phyloP scores from a whole-genome alignment of 1,284 basidiomycete species.

The Ganoderma lingzhi region DNA sequence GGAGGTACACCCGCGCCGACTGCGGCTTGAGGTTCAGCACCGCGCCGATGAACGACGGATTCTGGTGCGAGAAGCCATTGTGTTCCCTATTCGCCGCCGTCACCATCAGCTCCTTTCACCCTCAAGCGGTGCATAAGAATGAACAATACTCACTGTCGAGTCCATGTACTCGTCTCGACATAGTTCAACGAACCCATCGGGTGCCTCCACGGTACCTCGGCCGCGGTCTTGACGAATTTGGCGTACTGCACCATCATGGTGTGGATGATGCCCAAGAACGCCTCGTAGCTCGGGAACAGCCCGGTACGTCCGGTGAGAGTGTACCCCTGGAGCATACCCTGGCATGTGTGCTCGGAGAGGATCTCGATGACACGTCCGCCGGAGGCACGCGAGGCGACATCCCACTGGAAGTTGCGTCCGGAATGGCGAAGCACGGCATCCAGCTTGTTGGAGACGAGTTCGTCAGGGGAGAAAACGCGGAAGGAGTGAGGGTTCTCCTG shows the following conservation, averaged over 20 bases:
- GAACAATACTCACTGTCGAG: slow-evolving; percentile 61
- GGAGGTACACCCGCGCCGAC: slow-evolving; percentile 85
- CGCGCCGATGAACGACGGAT: slow-evolving; percentile 86
- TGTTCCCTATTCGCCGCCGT: slow-evolving; percentile 53
- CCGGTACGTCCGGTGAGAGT: slow-evolving; percentile 84
- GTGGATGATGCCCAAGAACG: slow-evolving; percentile 81
- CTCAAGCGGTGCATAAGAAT: slow-evolving; percentile 6
- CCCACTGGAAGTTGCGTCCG: slow-evolving; percentile 86
- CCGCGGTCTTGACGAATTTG: slow-evolving; percentile 86
- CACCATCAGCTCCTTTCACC: background rate
- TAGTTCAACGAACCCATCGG: slow-evolving; percentile 84
- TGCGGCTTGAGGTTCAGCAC: slow-evolving; percentile 80
- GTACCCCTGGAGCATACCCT: slow-evolving; percentile 90
- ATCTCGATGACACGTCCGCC: slow-evolving; percentile 89
- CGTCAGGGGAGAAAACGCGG: slow-evolving; percentile 93
- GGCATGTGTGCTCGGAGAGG: slow-evolving; percentile 88
- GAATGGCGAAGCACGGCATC: slow-evolving; percentile 75
- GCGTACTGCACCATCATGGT: slow-evolving; percentile 88
- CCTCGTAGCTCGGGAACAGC: slow-evolving; percentile 90
- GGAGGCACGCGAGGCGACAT: slow-evolving; percentile 64
- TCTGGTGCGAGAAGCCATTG: slow-evolving; percentile 86
- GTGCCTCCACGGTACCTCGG: slow-evolving; percentile 81
- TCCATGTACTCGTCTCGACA: slow-evolving; percentile 88
- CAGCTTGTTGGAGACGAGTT: slow-evolving; percentile 90
- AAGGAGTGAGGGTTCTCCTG: slow-evolving; percentile 76